These are phyloP conservation scores for Psilocybe cubensis DNA, from an alignment of 768 basidiomycete genomes.

Conservation along the genomic window DNA sequence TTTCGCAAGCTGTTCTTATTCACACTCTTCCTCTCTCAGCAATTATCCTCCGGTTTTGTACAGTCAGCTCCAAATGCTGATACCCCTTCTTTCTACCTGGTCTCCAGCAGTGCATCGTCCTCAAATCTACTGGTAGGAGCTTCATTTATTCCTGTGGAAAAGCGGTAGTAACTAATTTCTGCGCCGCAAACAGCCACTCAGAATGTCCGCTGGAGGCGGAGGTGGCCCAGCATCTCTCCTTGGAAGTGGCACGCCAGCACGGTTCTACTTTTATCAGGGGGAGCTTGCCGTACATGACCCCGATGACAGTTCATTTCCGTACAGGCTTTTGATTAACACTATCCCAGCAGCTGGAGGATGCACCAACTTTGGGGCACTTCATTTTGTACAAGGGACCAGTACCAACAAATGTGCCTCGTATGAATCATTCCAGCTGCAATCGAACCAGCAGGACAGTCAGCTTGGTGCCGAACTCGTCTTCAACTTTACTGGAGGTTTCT, in stretches of 20 bases:
- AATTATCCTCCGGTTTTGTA: constrained; percentile 9
- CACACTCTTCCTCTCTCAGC: constrained; percentile 10
- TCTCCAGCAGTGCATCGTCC: constrained; percentile 24
- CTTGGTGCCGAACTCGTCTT: constrained; percentile 31
- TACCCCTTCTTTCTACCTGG: constrained; percentile 38
- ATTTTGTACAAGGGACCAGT: constrained; percentile 27
- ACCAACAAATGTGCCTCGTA: constrained; percentile 36
- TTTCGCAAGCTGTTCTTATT: constrained; percentile 1
- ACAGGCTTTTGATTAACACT: constrained; percentile 24
- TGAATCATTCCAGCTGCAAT: constrained; percentile 29
- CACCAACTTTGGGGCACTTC: constrained; percentile 28
- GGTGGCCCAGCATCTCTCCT: constrained; percentile 25
- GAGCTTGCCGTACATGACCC: constrained; percentile 23
- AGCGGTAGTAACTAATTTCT: neutral
- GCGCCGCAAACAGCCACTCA: constrained; percentile 26
- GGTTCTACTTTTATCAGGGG: constrained; percentile 37
- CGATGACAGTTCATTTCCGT: constrained; percentile 14
- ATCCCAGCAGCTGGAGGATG: constrained; percentile 26
- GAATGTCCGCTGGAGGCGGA: constrained; percentile 28
- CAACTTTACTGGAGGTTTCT: constrained; percentile 32
- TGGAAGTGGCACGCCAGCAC: constrained; percentile 28
- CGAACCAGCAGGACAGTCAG: constrained; percentile 31
- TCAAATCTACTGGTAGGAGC: constrained; percentile 28
- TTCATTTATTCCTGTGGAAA: neutral
- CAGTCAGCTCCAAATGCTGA: constrained; percentile 29